A percentile compares a stretch with the other conserved stretches of the same genome.
These are phyloP conservation scores for Ashbya aceris DNA, from an alignment of 1,139 yeast genomes.

Conservation along the genomic window DNA sequence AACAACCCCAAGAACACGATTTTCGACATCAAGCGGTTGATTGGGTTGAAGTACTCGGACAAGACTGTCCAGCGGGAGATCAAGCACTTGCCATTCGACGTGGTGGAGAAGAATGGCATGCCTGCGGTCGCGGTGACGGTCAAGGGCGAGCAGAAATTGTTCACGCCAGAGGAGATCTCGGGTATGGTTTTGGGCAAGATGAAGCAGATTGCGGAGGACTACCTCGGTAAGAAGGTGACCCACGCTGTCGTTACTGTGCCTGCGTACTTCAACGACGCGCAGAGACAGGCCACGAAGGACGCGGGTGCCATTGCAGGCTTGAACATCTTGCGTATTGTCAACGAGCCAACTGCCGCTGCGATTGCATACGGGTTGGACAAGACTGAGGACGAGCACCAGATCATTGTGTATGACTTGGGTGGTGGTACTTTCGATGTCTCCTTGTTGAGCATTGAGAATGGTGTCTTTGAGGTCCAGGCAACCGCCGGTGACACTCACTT, in stretches of 20 bases:
- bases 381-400: constrained; percentile 79
- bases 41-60: constrained; percentile 89
- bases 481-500: constrained; percentile 94
- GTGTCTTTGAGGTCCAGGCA: constrained; percentile 90
- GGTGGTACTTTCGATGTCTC: constrained; percentile 96
- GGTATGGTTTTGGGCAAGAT: constrained; percentile 94
- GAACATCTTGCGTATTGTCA: constrained; percentile 90
- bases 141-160: constrained; percentile 83
- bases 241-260: constrained; percentile 95
- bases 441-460: constrained; percentile 77
- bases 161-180: constrained; percentile 94
- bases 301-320: constrained; percentile 97
- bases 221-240: constrained; percentile 86
- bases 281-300: constrained; percentile 97
- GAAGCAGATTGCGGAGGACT: constrained; percentile 97
- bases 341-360: constrained; percentile 98
- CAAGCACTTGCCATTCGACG: constrained; percentile 86
- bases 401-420: constrained; percentile 90
- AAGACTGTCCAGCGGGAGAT: constrained; percentile 89
- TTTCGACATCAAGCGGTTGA: constrained; percentile 95
- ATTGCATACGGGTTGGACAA: constrained; percentile 93
- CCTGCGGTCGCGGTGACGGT: constrained; percentile 89
- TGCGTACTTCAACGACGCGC: constrained; percentile 95
- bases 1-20: constrained; percentile 94
- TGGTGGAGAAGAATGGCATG: constrained; percentile 73